Evolutionary conservation across 495 filamentous ascomycete species (phyloP), one percentile per base, ranked within the genome.

Genomic region (Pyrenula aspistea): DNA sequence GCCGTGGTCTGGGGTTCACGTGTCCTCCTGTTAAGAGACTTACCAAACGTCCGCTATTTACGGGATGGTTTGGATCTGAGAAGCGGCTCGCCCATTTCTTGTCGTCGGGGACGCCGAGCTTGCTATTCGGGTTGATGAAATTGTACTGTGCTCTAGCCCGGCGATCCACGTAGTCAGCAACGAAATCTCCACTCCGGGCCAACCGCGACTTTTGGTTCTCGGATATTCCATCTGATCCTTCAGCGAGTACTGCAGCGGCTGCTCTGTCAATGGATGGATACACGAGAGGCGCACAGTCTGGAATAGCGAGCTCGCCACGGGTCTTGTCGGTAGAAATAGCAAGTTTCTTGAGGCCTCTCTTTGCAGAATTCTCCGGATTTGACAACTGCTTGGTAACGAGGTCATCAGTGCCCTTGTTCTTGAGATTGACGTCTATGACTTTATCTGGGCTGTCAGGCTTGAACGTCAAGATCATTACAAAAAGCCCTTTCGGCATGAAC

Each of bases 211-310:
- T 53, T 51, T 22, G 58, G 54, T 67, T 65, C 55, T 66, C 59
- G 10, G 24, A 42, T 10, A 58, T 49, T 8, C 2, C 24, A 10
- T 22, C 54, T 55, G 51, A 22, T 0, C 55, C 65, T 51, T 67
- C 62, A 11, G 62, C 68, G 12, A 64, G 59, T 23, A 61, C 47
- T 22, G 62, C 60, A 12, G 60, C 62, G 0, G 67, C 69, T 0
- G 73, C 55, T 24, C 67, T 61, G 25, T 83, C 79, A 1, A 83
- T 68, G 12, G 64, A 69, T 1, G 81, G 81, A 57, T 77, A 83
- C 21, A 81, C 64, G 3, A 85, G 62, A 0, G 77, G 77, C 1
- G 81, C 81, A 2, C 73, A 62, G 56, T 81, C 74, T 0, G 75
- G 79, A 54, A 82, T 68, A 25, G 74, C 67, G 1, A 74, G 54